Evolutionary conservation across 2,329 filamentous ascomycete genomes (phyloP).

Genomic region (Berkeleyomyces rouxiae): DNA sequence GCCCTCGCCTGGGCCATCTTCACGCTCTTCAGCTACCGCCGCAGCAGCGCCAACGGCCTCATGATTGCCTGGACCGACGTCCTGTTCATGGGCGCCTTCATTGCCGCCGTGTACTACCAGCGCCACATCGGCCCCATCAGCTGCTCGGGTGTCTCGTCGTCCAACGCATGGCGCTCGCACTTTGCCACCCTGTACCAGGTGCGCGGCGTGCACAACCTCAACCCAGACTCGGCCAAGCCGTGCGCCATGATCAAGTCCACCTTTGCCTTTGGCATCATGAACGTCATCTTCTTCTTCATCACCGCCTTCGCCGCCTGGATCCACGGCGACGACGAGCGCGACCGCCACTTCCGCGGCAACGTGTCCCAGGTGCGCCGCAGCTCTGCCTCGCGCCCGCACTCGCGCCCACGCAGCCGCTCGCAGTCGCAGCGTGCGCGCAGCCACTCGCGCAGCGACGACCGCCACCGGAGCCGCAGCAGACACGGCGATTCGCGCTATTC

Average conservation of each 20-base stretch:
- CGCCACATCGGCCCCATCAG: constrained; percentile 43
- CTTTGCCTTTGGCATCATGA: constrained; percentile 85
- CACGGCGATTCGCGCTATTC: constrained; percentile 23
- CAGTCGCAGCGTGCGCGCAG: constrained; percentile 26
- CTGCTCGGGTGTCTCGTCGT: constrained; percentile 44
- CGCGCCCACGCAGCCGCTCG: constrained; percentile 18
- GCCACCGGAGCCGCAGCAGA: constrained; percentile 27
- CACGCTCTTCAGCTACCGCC: constrained; percentile 51
- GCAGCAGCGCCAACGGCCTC: constrained; percentile 40
- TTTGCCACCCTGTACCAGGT: constrained; percentile 47
- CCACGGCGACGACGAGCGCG: constrained; percentile 29
- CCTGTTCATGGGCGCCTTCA: constrained; percentile 45
- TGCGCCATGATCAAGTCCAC: constrained; percentile 85
- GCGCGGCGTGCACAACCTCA: constrained; percentile 29
- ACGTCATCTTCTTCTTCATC: constrained; percentile 62
- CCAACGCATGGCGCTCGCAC: constrained; percentile 33
- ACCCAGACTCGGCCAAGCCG: constrained; percentile 48
- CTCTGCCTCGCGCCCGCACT: constrained; percentile 16
- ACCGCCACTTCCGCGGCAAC: constrained; percentile 29
- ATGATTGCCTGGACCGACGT: constrained; percentile 46
- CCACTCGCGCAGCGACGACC: constrained; percentile 20
- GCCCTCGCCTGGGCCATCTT: constrained; percentile 46
- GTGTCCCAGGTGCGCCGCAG: constrained; percentile 23
- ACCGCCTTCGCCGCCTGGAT: constrained; percentile 54
- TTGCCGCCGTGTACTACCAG: constrained; percentile 43